Conservation (phyloP, 257 asterid species). For the Lycium barbarum region DNA sequence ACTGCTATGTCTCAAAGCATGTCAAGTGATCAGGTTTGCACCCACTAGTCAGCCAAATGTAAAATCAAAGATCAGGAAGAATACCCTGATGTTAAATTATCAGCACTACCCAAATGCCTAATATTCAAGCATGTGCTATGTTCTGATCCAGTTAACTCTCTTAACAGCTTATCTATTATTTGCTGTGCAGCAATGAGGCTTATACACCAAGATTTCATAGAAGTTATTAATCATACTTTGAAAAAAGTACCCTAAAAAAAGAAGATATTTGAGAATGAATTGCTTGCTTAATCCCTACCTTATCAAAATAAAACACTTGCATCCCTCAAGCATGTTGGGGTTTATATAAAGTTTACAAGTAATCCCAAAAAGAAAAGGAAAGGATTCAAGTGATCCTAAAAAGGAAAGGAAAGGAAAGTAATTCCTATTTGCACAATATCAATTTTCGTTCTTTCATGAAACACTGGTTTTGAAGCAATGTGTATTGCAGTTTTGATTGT, state of each 20-base stretch:
- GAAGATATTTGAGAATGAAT: not conserved
- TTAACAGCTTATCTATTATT: not conserved
- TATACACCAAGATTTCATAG: not conserved
- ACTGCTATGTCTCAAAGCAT: conserved; percentile 11
- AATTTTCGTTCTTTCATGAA: too few relatives aligned
- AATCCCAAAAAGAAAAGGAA: not conserved
- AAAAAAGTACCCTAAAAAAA: not conserved
- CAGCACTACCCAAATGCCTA: not conserved
- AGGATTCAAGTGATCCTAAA: not conserved
- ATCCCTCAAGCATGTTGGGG: too few relatives aligned
- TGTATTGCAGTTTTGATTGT: too few relatives aligned
- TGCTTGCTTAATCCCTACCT: not conserved
- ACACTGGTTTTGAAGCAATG: too few relatives aligned
- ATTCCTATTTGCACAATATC: not conserved
- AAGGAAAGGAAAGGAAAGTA: not conserved
- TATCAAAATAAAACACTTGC: not conserved
- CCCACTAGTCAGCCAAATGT: not conserved
- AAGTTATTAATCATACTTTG: not conserved
- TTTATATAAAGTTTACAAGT: not conserved
- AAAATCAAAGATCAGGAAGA: not conserved
- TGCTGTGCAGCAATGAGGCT: not conserved
- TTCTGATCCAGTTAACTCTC: not conserved
- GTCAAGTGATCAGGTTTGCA: not conserved
- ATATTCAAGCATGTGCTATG: conserved; percentile 6
- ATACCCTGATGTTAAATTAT: conserved; percentile 11